phyloP scores from a whole-genome alignment of 768 basidiomycete genomes.

The Hydnomerulius pinastri region DNA sequence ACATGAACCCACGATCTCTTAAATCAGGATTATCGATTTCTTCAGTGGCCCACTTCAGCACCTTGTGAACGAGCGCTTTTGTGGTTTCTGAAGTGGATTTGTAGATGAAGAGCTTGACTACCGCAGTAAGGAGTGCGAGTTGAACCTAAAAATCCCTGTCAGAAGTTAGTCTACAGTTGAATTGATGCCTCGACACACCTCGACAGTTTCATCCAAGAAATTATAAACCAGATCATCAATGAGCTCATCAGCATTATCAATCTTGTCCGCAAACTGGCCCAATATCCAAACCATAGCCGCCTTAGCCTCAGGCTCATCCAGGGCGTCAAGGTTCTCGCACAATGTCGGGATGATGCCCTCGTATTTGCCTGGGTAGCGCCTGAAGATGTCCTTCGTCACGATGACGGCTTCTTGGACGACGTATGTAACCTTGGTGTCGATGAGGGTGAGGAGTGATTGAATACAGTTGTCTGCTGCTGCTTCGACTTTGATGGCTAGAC shows the following conservation, averaged over 20 bases:
- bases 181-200: conserved; percentile 52
- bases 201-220: conserved; percentile 91
- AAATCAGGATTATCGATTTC: conserved; percentile 98
- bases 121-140: conserved; percentile 89
- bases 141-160: conserved; percentile 66
- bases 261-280: conserved; percentile 93
- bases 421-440: conserved; percentile 92
- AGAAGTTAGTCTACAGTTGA: not conserved
- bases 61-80: conserved; percentile 90
- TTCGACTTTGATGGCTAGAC: conserved; percentile 96
- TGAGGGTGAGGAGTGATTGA: conserved; percentile 77
- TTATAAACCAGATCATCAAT: conserved; percentile 88
- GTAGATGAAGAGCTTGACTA: conserved; percentile 95
- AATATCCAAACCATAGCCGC: conserved; percentile 98
- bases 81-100: conserved; percentile 80
- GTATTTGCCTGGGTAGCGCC: conserved; percentile 94
- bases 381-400: conserved; percentile 97
- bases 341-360: conserved; percentile 94
- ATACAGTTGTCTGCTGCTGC: conserved; percentile 89
- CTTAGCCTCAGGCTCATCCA: conserved; percentile 97
- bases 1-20: conserved; percentile 97
- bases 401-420: conserved; percentile 98
- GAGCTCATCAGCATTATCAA: conserved; percentile 94
- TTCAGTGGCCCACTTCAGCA: conserved; percentile 96
- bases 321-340: conserved; percentile 86